Base-by-base conservation (phyloP, 2,329 filamentous ascomycete species). In the Aspergillus nomiae region DNA sequence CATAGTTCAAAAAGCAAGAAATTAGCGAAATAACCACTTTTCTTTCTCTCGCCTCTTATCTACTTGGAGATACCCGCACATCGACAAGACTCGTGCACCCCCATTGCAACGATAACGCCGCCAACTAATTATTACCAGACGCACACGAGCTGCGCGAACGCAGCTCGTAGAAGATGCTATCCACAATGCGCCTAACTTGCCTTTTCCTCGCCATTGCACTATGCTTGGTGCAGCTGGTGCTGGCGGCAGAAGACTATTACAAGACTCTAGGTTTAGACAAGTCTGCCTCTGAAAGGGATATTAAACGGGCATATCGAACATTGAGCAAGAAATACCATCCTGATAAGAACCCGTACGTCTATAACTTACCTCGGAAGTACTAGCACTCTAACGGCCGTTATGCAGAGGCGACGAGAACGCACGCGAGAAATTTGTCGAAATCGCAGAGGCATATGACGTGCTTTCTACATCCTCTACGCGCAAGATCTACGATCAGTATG, bases 321-420 rank as follows among this genome's bases (percentile, higher is more conserved):
- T 84, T 99, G 12, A 96, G 92, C 82, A 98, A 98, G 80, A 96
- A 96, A 77, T 97, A 87, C 78, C 95, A 99, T 75, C 95, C 95
- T 4, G 95, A 99, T 80, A 99, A 99, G 86, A 98, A 98, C 73
- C 93, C 94, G 90, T 95, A 86, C 72, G 90, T 82, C 19, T 21
- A 60, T 51, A 14, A 57, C 61, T 53, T 55, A n/a, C 9, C 41
- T 21, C 19, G 6, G 16, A 36, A 56, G 32, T 56, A 54, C 24
- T 56, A 62, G 48, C 12, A 26, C 21, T 46, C 51, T 55, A 21
- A 56, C 46, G 12, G 21, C 16, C 8, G 11, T 14, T 24, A n/a
- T 26, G 7, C 69, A 95, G 92, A 61, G 90, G 89, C 68, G 90
- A 97, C 76, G 83, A 91, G 19, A 84, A 87, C 5, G 94, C 94